Conservation (phyloP, 2,329 filamentous ascomycete species). For the Malbranchea cinnamomea region DNA sequence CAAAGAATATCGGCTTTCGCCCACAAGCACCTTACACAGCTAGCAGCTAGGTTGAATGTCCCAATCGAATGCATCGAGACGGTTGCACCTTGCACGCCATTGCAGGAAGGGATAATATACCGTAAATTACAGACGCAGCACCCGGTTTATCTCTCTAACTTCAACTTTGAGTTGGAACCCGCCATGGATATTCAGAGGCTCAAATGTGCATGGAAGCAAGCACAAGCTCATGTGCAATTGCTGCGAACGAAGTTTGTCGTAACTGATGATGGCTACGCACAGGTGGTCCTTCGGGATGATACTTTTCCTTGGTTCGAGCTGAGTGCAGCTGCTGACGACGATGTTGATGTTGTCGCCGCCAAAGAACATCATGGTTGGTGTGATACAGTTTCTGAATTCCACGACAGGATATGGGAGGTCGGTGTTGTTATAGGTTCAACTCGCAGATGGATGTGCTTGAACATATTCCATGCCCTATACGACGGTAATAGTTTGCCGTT, state of each 20-base stretch:
- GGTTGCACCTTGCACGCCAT: conserved; percentile 66
- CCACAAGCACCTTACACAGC: conserved; percentile 42
- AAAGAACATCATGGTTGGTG: conserved; percentile 38
- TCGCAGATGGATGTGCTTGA: conserved; percentile 38
- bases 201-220: conserved; percentile 40
- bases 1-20: conserved; percentile 50
- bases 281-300: conserved; percentile 44
- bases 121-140: conserved; percentile 44
- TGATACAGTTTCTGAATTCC: conserved; percentile 32
- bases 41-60: conserved; percentile 40
- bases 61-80: conserved; percentile 46
- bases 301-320: conserved; percentile 32
- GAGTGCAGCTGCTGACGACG: conserved; percentile 13
- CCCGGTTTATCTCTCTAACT: conserved; percentile 62
- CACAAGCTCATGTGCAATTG: conserved; percentile 43
- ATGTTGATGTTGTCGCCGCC: conserved; percentile 21
- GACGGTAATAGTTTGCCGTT: conserved; percentile 66
- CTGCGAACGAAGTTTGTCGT: conserved; percentile 58
- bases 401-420: conserved; percentile 19
- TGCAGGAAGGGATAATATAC: conserved; percentile 78
- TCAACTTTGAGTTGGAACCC: conserved; percentile 42
- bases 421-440: conserved; percentile 16
- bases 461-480: conserved; percentile 76
- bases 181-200: conserved; percentile 36
- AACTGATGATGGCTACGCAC: conserved; percentile 61